Base-by-base conservation (phyloP, 768 basidiomycete genomes). In the Polyporus arcularius region DNA sequence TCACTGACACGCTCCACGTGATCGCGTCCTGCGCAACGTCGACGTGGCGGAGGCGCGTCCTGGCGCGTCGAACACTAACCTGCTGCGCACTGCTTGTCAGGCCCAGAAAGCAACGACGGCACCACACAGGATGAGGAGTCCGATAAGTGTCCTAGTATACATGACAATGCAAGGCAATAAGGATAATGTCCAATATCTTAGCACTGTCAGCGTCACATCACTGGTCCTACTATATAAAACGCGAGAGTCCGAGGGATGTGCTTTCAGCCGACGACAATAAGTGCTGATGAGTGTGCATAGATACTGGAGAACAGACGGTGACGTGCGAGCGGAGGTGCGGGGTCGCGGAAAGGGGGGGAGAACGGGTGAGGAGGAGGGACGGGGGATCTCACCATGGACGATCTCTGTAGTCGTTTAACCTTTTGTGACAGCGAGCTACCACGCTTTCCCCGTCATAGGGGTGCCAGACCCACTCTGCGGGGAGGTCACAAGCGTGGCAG, bases 1-100 rank as follows among this genome's bases (percentile, higher is more conserved):
- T 63, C 62, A 63, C 41, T 30, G 50, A 63, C 62, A 18, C 62
- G 62, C 4, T 14, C 43, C 62, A 63, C 62, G 62, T 63, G 62
- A 63, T 43, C 62, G 62, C 45, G 62, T 62, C 12, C 26, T 21
- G 1, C 32, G 14, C 31, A 9, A 16, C 32, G 56, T 31, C 47
- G 15, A 55, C 59, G 53, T 60, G 59, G 53, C 58, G 18, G 14
- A 8, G 14, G 21, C 47, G 32, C 21, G 21, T 26, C 48, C 5
- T 2, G 14, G 21, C 47, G 32, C 21, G 21, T 26, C 48, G 40
- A 30, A 10, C 28, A 30, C 30, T 8, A 26, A 21, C 3, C 6
- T 32, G 9, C 8, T 11, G 6, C 15, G 31, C 6, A 30, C 30
- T 49, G 12, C 48, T 9, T 15, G 16, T 4, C n/a, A n/a, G 12